Percentiles rank a stretch among this genome's conserved stretches.
Evolutionary conservation across 2,329 filamentous ascomycete species (phyloP).

Genomic region (Cordyceps javanica): DNA sequence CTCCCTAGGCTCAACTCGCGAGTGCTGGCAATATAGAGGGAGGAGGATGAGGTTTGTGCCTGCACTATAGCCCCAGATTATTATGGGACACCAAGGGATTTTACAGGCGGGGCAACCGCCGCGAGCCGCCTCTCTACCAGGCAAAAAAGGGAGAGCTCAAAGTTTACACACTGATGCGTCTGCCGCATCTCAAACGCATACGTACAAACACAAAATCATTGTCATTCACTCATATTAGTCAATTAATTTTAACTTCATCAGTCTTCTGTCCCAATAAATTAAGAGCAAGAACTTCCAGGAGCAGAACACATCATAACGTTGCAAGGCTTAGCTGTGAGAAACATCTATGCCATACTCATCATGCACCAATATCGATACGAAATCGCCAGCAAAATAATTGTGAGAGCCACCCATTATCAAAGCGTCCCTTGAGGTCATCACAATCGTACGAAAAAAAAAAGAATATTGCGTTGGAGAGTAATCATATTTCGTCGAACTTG

Average conservation of each 20-base stretch:
- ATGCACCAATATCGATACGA: conserved; percentile 11
- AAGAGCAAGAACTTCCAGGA: conserved; percentile 4
- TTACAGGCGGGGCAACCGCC: conserved; percentile 13
- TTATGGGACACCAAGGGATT: conserved; percentile 6
- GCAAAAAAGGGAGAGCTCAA: neutral
- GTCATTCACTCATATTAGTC: neutral
- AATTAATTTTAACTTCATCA: conserved; percentile 6
- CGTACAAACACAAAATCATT: neutral
- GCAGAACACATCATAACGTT: conserved; percentile 3
- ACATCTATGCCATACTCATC: conserved; percentile 6
- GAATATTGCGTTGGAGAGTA: conserved; percentile 14
- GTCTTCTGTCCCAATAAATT: neutral
- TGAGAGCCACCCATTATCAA: conserved; percentile 9
- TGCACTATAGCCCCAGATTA: conserved; percentile 7
- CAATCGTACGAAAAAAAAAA: neutral
- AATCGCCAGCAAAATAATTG: conserved; percentile 17
- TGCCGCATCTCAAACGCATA: neutral
- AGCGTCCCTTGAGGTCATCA: conserved; percentile 2
- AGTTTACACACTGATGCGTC: neutral
- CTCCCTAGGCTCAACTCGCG: neutral
- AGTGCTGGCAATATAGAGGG: conserved; percentile 6
- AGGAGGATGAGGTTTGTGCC: neutral
- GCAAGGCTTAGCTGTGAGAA: neutral
- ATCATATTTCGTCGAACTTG: conserved; percentile 34
- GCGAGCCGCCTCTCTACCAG: neutral